A percentile compares a stretch with the other conserved stretches of the same genome.
phyloP scores from a whole-genome alignment of 176 grass and related monocot genomes.

The Juncus effusus region DNA sequence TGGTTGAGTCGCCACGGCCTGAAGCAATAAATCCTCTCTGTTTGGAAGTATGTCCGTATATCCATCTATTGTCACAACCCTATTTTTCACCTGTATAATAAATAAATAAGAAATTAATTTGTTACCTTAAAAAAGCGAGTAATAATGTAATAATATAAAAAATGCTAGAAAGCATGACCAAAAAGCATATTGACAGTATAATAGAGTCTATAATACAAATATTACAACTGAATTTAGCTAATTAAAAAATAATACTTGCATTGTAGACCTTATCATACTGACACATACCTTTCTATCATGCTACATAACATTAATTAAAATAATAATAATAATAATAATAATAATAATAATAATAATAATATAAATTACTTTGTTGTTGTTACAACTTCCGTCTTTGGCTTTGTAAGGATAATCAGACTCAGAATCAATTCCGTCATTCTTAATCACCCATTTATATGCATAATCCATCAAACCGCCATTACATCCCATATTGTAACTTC shows the following conservation, averaged over 20 bases:
- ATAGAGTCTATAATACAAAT: too few species aligned
- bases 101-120: constrained; percentile 22
- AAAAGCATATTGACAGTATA: too few species aligned
- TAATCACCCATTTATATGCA: constrained; percentile 68
- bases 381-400: constrained; percentile 51
- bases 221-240: too few species aligned
- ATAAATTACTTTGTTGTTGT: constrained; percentile 68
- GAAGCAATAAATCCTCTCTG: constrained; percentile 64
- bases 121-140: neutral
- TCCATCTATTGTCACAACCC: constrained; percentile 75
- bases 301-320: too few species aligned
- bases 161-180: too few species aligned
- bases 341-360: too few species aligned
- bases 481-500: constrained; percentile 73
- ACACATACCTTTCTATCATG: too few species aligned
- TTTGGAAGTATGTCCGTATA: constrained; percentile 71
- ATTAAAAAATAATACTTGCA: too few species aligned
- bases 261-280: too few species aligned
- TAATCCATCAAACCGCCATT: constrained; percentile 89
- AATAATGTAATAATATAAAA: neutral
- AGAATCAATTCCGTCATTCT: constrained; percentile 85
- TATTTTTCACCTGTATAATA: constrained; percentile 59
- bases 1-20: constrained; percentile 82
- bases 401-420: constrained; percentile 84
- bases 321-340: too few species aligned